Base-by-base conservation (phyloP, 192 early-diverging fungal genomes). In the Coemansia umbellata region DNA sequence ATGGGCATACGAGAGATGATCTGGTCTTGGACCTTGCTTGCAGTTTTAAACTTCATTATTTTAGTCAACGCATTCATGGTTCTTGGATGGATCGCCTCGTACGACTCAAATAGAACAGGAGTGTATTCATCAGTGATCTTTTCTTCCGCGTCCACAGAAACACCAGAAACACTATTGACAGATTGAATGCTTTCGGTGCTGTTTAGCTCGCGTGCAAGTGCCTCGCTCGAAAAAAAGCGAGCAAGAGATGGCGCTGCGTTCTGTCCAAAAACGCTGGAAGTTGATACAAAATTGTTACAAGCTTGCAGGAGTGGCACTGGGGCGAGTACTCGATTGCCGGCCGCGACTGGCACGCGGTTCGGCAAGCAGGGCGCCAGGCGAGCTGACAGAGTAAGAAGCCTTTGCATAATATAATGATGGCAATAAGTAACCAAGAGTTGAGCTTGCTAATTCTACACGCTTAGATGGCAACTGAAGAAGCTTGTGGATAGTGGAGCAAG, bases 1-100 rank as follows among this genome's bases (percentile, higher is more conserved):
- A 85, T 81, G 17, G 90, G 89, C 27, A 91, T 57, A 27, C 78
- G 65, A 5, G 78, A 80, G 31, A 92, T 66, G n/a, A 98, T 87
- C 60, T 84, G 82, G 26, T 87, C 62, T 61, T 98, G 95, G 4
- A 95, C 93, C 57, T 84, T 77, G 47, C 91, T 88, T 81, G 92
- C 91, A 8, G 68, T 69, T 30, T 81, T 60, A 65, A 88, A 95
- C 53, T 82, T 77, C 78, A 97, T 91, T 6, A 81, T 60, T 30
- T 57, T 53, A 31, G 70, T 66, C 13, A 91, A 58, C 8, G 87
- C 83, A 47, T 75, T 72, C 53, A 79, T 68, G 31, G 83, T 86
- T 13, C 65, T 58, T 17, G 43, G 31, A 33, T 60, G 26, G 8
- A 75, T 43, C 11, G 67, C 69, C 24, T 66, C 44, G 23, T 86